phyloP scores from a whole-genome alignment of 306 rosid genomes.

The Rosa lucieae region DNA sequence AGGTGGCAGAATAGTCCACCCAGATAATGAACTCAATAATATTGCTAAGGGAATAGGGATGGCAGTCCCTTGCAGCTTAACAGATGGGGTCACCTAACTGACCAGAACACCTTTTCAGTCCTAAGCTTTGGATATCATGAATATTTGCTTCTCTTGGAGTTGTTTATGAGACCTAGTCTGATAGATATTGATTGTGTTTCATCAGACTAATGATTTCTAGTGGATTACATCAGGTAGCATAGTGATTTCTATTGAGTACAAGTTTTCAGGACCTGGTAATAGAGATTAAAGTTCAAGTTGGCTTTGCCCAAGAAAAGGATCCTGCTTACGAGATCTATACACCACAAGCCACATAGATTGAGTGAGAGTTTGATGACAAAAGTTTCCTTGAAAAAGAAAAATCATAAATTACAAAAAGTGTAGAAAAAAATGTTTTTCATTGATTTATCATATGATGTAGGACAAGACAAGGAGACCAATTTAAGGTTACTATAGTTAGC shows the following conservation, averaged over 20 bases:
- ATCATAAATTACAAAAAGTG: neutral
- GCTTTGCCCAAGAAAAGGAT: neutral
- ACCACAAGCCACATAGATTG: neutral
- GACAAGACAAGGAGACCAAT: neutral
- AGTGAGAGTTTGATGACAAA: neutral
- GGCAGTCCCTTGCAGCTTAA: neutral
- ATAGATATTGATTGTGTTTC: neutral
- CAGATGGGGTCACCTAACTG: neutral
- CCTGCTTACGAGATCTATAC: neutral
- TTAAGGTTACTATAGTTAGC: neutral
- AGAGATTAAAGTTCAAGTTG: neutral
- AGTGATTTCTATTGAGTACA: neutral
- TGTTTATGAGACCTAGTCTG: neutral
- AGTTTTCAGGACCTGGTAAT: neutral
- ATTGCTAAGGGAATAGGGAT: too few relatives aligned
- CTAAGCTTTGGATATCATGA: neutral
- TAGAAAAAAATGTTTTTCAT: neutral
- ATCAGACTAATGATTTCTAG: neutral
- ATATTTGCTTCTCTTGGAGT: neutral
- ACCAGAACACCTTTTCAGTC: neutral
- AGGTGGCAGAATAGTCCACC: neutral
- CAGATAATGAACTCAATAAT: neutral
- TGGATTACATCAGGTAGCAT: neutral
- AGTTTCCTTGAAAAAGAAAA: neutral
- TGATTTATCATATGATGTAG: neutral